Evolutionary conservation across 2,329 filamentous ascomycete genomes (phyloP).

Genomic region (Emmonsia crescens): DNA sequence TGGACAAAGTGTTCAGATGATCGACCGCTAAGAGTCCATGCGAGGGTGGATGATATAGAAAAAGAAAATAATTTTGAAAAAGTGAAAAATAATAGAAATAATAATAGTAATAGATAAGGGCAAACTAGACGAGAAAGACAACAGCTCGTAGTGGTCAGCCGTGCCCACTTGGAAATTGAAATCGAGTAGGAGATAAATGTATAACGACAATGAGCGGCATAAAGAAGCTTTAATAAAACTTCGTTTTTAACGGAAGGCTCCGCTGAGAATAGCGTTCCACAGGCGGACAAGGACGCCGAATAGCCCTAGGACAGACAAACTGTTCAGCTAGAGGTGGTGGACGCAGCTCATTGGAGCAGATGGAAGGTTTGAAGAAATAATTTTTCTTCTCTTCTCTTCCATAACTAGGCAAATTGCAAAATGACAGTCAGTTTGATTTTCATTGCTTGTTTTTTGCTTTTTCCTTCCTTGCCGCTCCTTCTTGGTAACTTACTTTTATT

Average conservation of each 20-base stretch:
- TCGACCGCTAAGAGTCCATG: background rate
- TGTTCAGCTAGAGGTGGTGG: background rate
- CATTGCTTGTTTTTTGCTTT: background rate
- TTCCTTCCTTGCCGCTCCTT: background rate
- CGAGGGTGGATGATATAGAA: constrained; percentile 1
- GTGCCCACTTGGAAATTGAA: background rate
- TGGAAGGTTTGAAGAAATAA: background rate
- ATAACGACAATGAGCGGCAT: constrained; percentile 3
- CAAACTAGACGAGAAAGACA: constrained; percentile 3
- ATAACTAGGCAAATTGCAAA: background rate
- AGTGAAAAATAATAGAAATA: background rate
- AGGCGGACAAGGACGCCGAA: constrained; percentile 1
- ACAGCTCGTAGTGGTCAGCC: background rate
- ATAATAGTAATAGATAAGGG: background rate
- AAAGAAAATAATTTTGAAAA: background rate
- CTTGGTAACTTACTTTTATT: background rate
- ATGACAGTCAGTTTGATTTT: background rate
- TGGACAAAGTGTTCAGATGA: background rate
- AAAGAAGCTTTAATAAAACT: constrained; percentile 12
- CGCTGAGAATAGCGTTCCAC: constrained; percentile 3
- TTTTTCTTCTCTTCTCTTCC: constrained; percentile 1
- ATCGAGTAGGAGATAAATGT: constrained; percentile 8
- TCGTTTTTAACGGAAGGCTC: constrained; percentile 13
- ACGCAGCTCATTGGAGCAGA: background rate
- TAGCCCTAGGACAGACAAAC: constrained; percentile 1